These are phyloP conservation scores for Fraxinus nigra DNA, from an alignment of 305 asterid genomes.

Conservation along the genomic window DNA sequence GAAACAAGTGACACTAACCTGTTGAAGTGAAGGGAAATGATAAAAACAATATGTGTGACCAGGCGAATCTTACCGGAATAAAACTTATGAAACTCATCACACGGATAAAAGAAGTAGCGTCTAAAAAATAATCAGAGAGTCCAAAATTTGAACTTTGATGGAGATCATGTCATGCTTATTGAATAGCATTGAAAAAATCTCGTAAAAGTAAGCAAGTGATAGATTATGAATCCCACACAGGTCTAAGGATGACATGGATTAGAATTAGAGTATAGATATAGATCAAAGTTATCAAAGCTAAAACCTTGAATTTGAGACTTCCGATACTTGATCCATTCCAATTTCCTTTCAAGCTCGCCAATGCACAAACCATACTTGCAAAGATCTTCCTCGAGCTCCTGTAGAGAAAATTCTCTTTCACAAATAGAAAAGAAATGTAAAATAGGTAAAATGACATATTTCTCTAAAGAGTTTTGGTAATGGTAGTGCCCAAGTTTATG, in stretches of 20 bases:
- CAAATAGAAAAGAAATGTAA: constrained; percentile 1
- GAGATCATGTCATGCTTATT: not conserved
- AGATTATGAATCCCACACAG: not conserved
- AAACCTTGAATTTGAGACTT: constrained; percentile 45
- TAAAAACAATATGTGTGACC: not conserved
- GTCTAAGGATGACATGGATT: not conserved
- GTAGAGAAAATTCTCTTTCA: constrained; percentile 15
- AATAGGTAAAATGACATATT: not conserved
- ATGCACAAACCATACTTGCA: constrained; percentile 11
- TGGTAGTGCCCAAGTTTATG: not conserved
- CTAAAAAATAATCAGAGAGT: not conserved
- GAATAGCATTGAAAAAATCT: not conserved
- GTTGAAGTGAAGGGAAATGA: not conserved
- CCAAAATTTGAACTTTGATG: not conserved
- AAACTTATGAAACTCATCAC: not conserved
- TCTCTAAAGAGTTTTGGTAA: not conserved
- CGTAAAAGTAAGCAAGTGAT: not conserved
- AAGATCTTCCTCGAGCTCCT: constrained; percentile 51
- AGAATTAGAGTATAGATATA: not conserved
- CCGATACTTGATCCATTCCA: constrained; percentile 19
- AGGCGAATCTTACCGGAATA: not conserved
- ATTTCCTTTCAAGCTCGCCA: constrained; percentile 6
- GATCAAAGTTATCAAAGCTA: not conserved
- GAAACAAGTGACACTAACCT: not conserved
- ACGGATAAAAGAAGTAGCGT: not conserved